Percentiles rank a stretch among this genome's conserved stretches.
Conservation (phyloP, 306 rosid genomes). For the Sechiopsis laciniata region DNA sequence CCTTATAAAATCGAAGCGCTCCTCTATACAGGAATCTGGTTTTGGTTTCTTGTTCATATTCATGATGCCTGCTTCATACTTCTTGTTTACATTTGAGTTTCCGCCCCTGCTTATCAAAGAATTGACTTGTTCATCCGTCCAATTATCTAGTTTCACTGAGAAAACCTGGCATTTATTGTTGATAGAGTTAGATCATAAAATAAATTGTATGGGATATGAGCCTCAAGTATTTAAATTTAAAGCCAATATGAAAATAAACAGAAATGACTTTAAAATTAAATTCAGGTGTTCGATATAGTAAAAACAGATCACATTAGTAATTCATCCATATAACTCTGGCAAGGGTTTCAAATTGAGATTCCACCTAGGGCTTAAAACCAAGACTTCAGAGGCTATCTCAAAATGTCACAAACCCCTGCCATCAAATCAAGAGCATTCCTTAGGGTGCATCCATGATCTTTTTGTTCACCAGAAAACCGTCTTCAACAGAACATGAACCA, state of each 20-base stretch:
- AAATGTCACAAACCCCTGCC: neutral
- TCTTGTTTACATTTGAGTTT: constrained; percentile 51
- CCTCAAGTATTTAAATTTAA: neutral
- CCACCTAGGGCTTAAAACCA: neutral
- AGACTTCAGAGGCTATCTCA: neutral
- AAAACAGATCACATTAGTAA: neutral
- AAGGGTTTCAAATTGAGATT: neutral
- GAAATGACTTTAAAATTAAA: neutral
- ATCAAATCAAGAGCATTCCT: neutral
- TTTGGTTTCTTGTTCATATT: constrained; percentile 44
- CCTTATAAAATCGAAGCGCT: constrained; percentile 72
- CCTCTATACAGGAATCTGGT: constrained; percentile 67
- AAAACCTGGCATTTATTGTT: constrained; percentile 47
- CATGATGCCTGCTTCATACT: constrained; percentile 69
- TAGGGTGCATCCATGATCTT: neutral
- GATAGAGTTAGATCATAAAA: constrained; percentile 14
- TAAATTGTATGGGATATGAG: constrained; percentile 3
- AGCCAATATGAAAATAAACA: neutral
- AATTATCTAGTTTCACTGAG: constrained; percentile 80
- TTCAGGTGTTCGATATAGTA: neutral
- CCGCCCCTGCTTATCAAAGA: constrained; percentile 64
- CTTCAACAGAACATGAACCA: neutral
- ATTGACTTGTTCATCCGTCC: constrained; percentile 75
- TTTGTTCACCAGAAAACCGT: neutral
- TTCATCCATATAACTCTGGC: neutral